Base-by-base conservation (phyloP, 108 stramenopile species). In the Pseudonitzschia multistriata region DNA sequence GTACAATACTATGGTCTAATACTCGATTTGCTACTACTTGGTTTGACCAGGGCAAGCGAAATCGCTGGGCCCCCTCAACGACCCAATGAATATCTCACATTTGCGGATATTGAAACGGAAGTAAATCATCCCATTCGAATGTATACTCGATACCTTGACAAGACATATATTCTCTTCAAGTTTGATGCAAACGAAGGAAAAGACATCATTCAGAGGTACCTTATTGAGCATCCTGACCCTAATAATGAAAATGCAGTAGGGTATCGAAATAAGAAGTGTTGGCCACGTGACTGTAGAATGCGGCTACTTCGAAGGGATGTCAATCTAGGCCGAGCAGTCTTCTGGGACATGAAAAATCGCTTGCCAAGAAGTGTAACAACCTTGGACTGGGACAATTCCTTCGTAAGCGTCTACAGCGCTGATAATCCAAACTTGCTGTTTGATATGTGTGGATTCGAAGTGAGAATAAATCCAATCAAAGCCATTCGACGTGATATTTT, bases 161-260 rank as follows among this genome's bases (percentile, higher is more conserved):
- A 98, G 88, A 83, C 96, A 31, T 97, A 94, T 91, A 95, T 96
- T 70, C 71, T 98, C 40, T 92, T 99, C 81, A 94, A 88, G 61
- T 98, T 99, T 72, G 96, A 97, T 69, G 80, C 93, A 0, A 92
- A 92, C 54, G 99, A 99, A 45, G 82, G 88, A 14, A 96, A 96
- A 69, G 99, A 99, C 67, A 85, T 99, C 27, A 98, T 99, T 66
- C 99, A 99, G 82, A 86, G 99, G 30, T 98, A 92, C 73, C 81
- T 99, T 29, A 99, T 97, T 60, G 99, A 98, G 79, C 96, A 99
- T 66, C 99, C 99, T 24, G 99, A 99, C 81, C 99, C 99, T 2
- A 99, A 99, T 86, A 99, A 98, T 79, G 97, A 98, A 78, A 99
- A 98, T 81, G 95, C 97, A 31, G 99, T 99, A 49, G 99, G 99